Conservation (phyloP, 2,329 filamentous ascomycete genomes). For the Aspergillus clavatus region DNA sequence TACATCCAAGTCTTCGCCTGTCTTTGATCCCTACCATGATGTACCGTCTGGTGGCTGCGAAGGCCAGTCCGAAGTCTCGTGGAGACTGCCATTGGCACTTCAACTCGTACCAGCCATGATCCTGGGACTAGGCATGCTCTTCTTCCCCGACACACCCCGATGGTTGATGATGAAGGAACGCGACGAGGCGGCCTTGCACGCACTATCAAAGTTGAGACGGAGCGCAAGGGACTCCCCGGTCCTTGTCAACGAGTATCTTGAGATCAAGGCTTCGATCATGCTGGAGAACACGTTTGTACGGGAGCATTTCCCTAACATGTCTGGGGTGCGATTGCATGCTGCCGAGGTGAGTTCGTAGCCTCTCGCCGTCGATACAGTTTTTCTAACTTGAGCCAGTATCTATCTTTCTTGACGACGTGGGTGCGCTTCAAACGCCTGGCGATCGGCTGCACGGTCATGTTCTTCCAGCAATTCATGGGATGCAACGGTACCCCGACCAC, state of each 20-base stretch:
- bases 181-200: constrained; percentile 46
- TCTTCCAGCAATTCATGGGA: constrained; percentile 46
- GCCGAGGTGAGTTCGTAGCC: constrained; percentile 23
- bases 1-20: constrained; percentile 37
- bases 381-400: constrained; percentile 22
- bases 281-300: constrained; percentile 31
- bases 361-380: neutral
- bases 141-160: constrained; percentile 54
- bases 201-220: constrained; percentile 46
- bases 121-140: constrained; percentile 39
- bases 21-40: constrained; percentile 42
- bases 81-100: constrained; percentile 45
- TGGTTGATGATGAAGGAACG: constrained; percentile 49
- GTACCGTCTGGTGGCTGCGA: constrained; percentile 45
- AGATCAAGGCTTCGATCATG: constrained; percentile 46
- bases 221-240: constrained; percentile 42
- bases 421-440: constrained; percentile 33
- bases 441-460: constrained; percentile 38
- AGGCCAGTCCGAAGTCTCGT: constrained; percentile 47
- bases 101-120: constrained; percentile 42
- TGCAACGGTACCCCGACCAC: constrained; percentile 34
- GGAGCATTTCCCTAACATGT: constrained; percentile 27
- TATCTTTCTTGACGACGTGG: constrained; percentile 33
- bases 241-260: constrained; percentile 48
- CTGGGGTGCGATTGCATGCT: constrained; percentile 27